Conservation (phyloP, 2,329 filamentous ascomycete species). For the Alternaria angustiovoidea region DNA sequence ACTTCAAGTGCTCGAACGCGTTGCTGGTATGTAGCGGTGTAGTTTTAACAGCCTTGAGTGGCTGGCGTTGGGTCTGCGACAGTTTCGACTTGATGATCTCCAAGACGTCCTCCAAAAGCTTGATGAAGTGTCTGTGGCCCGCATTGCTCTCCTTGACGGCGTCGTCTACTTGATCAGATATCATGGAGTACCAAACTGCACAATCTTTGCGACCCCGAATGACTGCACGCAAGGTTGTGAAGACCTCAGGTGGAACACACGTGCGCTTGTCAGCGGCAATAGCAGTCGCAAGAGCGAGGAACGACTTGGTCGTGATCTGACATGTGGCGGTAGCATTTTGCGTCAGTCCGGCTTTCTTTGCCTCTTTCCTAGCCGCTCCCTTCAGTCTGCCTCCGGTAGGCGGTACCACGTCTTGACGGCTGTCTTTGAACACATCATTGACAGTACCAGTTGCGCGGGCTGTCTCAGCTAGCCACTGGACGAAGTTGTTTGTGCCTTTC, state of each 20-base stretch:
- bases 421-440: neutral
- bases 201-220: neutral
- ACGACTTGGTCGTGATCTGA: neutral
- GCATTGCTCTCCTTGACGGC: neutral
- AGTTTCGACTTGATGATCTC: neutral
- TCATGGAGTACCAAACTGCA: neutral
- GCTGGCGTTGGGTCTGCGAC: neutral
- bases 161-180: neutral
- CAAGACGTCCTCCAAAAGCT: neutral
- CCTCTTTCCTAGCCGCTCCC: neutral
- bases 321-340: neutral
- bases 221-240: neutral
- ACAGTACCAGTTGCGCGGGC: neutral
- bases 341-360: neutral
- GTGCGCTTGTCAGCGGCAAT: neutral
- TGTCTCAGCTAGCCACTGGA: neutral
- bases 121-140: neutral
- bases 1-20: neutral
- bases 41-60: neutral
- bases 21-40: neutral
- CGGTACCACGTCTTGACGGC: neutral
- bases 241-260: neutral
- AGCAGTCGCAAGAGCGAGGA: neutral
- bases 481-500: neutral
- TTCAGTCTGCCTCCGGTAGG: neutral